Base-by-base conservation (phyloP, 1,284 basidiomycete species). In the Malassezia restricta region DNA sequence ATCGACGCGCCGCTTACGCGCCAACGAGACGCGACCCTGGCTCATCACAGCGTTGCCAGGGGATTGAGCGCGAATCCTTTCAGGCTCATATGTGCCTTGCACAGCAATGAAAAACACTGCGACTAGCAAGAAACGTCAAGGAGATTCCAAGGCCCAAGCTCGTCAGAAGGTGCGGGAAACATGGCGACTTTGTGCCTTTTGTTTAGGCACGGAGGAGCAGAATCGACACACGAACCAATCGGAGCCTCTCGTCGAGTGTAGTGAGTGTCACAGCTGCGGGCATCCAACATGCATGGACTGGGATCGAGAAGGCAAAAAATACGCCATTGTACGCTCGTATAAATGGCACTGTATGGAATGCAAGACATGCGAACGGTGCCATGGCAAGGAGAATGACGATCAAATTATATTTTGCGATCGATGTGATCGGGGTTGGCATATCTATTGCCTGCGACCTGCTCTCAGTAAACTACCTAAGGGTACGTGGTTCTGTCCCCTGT, bases 361-460 rank as follows among this genome's bases (percentile, higher is more conserved):
- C 78, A 96, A 94, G 77, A 83, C 78, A 48, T 98, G 92, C 74
- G 88, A 94, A 74, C 77, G 86, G 52, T 98, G 92, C 72, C 74
- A 79, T 42, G 77, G 82, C 68, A 89, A 90, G 71, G 87, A 85
- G 31, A 84, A 89, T 71, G 90, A 92, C 87, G 82, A 79, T 51
- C 79, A 81, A 52, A 83, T 96, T 64, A 75, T 96, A 58, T 86
- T 96, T 64, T 98, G 92, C 74, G 92, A 96, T 76, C 81, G 79
- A 46, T 98, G 92, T 73, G 92, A 98, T 77, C 79, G 89, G 77
- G 89, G 86, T 80, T 95, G 87, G 86, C 92, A 98, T 74, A 83
- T 84, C 76, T 82, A 85, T 64, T 95, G 91, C 74, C 78, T 95
- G 43, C 71, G 78, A 15, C 88, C 89, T 63, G 76, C 73, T 33